Evolutionary conservation across 192 early-diverging fungal species (phyloP).

Genomic region (Rhizophagus prolifer): DNA sequence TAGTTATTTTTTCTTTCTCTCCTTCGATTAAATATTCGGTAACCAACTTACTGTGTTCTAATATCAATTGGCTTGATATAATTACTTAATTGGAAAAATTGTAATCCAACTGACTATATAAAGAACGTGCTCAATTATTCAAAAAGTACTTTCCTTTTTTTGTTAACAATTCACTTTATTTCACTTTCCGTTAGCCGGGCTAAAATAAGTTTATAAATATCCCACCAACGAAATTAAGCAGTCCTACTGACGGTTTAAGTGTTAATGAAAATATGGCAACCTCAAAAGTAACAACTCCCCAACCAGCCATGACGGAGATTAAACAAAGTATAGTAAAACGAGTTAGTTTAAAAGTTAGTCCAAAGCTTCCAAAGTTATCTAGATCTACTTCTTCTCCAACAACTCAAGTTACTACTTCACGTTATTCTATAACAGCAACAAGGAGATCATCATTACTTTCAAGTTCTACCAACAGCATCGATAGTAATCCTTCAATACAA

Average conservation of each 20-base stretch:
- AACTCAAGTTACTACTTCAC: background rate
- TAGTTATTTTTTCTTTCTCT: background rate
- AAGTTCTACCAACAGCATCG: background rate
- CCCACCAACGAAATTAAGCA: background rate
- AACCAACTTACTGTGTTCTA: background rate
- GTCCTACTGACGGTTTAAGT: background rate
- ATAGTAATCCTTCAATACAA: background rate
- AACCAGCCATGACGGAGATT: background rate
- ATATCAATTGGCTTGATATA: background rate
- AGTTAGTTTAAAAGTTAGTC: background rate
- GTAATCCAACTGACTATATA: too few species aligned
- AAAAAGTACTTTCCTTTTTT: too few species aligned
- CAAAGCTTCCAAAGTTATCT: background rate
- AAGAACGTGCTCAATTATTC: too few species aligned
- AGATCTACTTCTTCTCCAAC: background rate
- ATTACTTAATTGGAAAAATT: background rate
- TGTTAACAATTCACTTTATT: too few species aligned
- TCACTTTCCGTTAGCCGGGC: too few species aligned
- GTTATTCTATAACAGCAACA: background rate
- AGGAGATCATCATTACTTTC: background rate
- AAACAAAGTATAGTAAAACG: slow-evolving; percentile 6
- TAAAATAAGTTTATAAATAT: background rate
- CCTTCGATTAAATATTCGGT: background rate
- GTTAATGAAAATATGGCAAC: background rate
- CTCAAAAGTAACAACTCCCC: background rate